phyloP scores from a whole-genome alignment of 305 asterid species.

The Fraxinus nigra region DNA sequence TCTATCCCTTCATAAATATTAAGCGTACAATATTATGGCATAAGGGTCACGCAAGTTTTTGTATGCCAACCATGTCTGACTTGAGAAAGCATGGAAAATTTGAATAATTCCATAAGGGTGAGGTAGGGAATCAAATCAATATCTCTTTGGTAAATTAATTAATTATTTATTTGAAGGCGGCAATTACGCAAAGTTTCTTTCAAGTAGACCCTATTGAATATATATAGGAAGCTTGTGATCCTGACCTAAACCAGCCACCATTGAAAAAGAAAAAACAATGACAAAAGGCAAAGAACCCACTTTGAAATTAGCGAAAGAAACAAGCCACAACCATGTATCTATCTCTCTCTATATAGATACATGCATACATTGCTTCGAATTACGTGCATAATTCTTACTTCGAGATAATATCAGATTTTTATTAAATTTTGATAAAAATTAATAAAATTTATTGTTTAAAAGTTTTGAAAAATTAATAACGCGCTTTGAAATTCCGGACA shows the following conservation, averaged over 20 bases:
- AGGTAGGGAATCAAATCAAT: slow-evolving; percentile 4
- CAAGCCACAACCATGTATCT: not conserved
- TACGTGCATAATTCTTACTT: not conserved
- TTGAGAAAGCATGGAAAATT: not conserved
- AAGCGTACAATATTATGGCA: not conserved
- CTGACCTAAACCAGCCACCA: not conserved
- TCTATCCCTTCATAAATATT: not conserved
- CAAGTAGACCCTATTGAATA: not conserved
- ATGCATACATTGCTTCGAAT: not conserved
- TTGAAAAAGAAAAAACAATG: not conserved
- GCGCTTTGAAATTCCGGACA: too few relatives aligned
- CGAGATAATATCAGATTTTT: too few relatives aligned
- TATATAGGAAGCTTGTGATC: not conserved
- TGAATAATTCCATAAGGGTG: slow-evolving; percentile 8
- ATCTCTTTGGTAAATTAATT: not conserved
- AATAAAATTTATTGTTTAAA: too few relatives aligned
- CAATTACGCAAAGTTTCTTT: not conserved
- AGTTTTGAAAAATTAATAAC: too few relatives aligned
- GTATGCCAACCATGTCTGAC: slow-evolving; percentile 21
- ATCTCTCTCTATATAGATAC: too few relatives aligned
- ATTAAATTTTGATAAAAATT: too few relatives aligned
- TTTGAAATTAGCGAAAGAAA: slow-evolving; percentile 8
- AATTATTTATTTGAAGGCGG: not conserved
- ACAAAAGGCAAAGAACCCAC: slow-evolving; percentile 4
- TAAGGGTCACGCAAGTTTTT: not conserved